Conservation (phyloP, 192 early-diverging fungal species). For the Umbelopsis isabellina region DNA sequence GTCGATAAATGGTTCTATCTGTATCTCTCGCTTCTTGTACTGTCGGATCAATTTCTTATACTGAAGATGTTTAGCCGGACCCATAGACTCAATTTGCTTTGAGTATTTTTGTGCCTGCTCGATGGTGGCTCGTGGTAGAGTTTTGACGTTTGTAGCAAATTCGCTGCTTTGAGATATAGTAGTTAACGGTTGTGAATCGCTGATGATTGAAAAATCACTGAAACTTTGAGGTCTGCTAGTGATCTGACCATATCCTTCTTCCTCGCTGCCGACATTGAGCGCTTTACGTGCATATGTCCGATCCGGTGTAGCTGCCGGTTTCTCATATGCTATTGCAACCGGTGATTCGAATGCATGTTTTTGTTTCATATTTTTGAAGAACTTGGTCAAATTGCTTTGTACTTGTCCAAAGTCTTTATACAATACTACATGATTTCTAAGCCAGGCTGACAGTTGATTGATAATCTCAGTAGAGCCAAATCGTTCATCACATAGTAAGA, state of each 20-base stretch:
- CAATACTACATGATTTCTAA: constrained; percentile 45
- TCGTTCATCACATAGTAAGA: constrained; percentile 52
- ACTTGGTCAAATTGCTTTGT: constrained; percentile 30
- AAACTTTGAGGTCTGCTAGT: no score
- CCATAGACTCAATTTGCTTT: not conserved
- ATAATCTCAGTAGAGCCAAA: constrained; percentile 52
- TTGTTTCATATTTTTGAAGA: constrained; percentile 35
- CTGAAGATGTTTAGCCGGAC: not conserved
- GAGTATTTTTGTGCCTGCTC: constrained; percentile 2
- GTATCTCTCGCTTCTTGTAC: not conserved
- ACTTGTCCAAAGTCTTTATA: constrained; percentile 41
- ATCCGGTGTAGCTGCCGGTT: no score
- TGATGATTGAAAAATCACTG: no score
- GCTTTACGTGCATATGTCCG: no score
- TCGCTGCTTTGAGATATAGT: no score
- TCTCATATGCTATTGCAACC: no score
- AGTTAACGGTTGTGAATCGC: no score
- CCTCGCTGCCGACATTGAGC: no score
- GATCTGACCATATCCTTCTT: no score
- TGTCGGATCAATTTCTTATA: constrained; percentile 17
- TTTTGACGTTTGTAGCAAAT: no score
- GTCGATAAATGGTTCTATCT: constrained; percentile 21
- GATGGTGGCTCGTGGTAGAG: not conserved
- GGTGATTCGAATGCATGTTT: not conserved
- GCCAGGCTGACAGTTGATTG: constrained; percentile 65